Evolutionary conservation across 2,329 filamentous ascomycete species (phyloP).

Genomic region (Trichoderma breve): DNA sequence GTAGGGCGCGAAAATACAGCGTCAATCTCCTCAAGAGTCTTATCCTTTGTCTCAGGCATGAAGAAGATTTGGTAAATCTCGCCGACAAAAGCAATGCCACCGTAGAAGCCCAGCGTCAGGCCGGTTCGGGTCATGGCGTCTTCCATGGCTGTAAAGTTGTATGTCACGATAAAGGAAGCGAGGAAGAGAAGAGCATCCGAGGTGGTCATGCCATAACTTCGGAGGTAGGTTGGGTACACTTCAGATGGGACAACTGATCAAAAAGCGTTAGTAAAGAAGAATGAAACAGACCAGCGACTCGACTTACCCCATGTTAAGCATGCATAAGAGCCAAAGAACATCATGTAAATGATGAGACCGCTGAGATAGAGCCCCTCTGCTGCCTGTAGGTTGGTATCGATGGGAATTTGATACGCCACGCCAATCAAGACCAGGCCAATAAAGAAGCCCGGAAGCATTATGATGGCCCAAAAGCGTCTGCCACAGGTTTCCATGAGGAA

Average conservation of each 20-base stretch:
- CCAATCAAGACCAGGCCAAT: constrained; percentile 67
- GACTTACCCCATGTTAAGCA: constrained; percentile 55
- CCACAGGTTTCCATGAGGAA: constrained; percentile 71
- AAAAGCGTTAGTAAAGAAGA: neutral
- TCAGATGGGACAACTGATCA: constrained; percentile 59
- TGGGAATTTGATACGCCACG: constrained; percentile 56
- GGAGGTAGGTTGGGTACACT: constrained; percentile 70
- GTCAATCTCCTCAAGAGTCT: constrained; percentile 68
- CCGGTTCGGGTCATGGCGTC: constrained; percentile 64
- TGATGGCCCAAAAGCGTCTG: constrained; percentile 71
- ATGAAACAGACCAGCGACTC: neutral
- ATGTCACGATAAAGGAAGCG: constrained; percentile 69
- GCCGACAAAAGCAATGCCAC: constrained; percentile 67
- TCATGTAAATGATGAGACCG: constrained; percentile 66
- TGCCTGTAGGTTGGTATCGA: constrained; percentile 43
- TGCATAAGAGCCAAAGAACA: constrained; percentile 65
- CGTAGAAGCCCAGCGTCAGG: constrained; percentile 68
- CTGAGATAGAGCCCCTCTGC: constrained; percentile 63
- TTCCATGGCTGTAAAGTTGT: constrained; percentile 72
- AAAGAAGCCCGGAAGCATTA: constrained; percentile 71
- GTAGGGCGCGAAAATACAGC: constrained; percentile 64
- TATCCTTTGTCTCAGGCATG: constrained; percentile 74
- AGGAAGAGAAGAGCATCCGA: constrained; percentile 68
- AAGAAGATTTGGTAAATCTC: constrained; percentile 72
- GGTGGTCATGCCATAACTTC: constrained; percentile 71